A percentile compares a stretch with the other conserved stretches of the same genome.
phyloP scores from a whole-genome alignment of 768 basidiomycete genomes.

The Serendipita indica region DNA sequence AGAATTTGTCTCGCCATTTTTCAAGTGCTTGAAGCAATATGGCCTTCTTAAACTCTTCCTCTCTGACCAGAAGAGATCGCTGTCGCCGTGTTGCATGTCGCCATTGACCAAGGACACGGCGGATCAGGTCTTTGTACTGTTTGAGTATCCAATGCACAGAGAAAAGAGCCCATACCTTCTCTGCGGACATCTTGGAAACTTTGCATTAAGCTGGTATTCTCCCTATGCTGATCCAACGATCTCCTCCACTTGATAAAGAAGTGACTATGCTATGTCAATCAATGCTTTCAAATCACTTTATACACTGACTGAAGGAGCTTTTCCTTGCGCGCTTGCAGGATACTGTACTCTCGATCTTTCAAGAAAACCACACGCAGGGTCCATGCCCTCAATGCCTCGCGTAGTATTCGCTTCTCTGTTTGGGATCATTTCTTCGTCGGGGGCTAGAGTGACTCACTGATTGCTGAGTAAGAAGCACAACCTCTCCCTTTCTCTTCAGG shows the following conservation, averaged over 20 bases:
- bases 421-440: conserved; percentile 24
- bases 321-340: conserved; percentile 33
- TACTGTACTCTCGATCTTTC: conserved; percentile 58
- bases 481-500: conserved; percentile 8
- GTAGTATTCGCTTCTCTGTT: conserved; percentile 20
- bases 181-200: conserved; percentile 68
- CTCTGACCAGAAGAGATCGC: conserved; percentile 40
- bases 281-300: not conserved
- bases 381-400: conserved; percentile 41
- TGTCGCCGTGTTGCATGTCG: conserved; percentile 45
- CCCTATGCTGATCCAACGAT: conserved; percentile 44
- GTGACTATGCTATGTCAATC: conserved; percentile 24
- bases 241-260: conserved; percentile 58
- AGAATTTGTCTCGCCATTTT: conserved; percentile 62
- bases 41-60: conserved; percentile 43
- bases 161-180: conserved; percentile 38
- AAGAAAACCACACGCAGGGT: conserved; percentile 57
- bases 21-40: conserved; percentile 51
- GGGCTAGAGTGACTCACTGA: not conserved
- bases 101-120: conserved; percentile 60
- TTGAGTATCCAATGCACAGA: not conserved
- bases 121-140: conserved; percentile 39
- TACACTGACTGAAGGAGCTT: conserved; percentile 25
- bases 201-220: conserved; percentile 66
- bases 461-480: not conserved